Evolutionary conservation across 768 basidiomycete genomes (phyloP), one percentile per base, ranked within the genome.

Genomic region (Phaeotremella fagi): DNA sequence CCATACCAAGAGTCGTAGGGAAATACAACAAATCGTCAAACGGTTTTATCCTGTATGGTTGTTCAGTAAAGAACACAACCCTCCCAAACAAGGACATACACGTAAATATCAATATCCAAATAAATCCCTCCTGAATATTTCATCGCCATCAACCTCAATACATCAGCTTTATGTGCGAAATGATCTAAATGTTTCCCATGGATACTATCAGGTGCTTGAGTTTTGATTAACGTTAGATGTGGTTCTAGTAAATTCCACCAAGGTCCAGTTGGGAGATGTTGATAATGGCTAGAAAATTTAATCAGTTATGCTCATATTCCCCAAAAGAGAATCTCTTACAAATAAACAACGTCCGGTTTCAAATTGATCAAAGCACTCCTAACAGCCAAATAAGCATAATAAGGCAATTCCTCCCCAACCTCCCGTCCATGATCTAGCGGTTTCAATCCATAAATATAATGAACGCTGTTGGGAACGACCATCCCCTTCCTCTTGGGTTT

Each of bases 321-420:
- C 3, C 26, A 11, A 26, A 6, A 3, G 4, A 4, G 3, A 24
- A 24, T 26, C 6, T 33, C 31, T 60, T 57, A 75, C 75, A 76
- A 75, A 47, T 73, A 71, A n/a, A 68, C 68, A 45, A 56, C 63
- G 24, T 70, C 66, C 28, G 75, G 75, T 41, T 61, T 50, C 15
- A 76, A 52, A 61, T 71, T 68, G 20, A 76, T 55, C 20, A 76
- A 18, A 31, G 72, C 75, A 46, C 71, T 73, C 50, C 72, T 43
- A 27, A 76, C 67, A 0, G 75, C 75, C 44, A 76, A 53, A 60
- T 76, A 76, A 22, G 73, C 71, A 60, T 71, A 76, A 55, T 76
- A 76, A 9, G 73, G 73, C 36, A 76, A 60, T 45, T 74, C 66
- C 44, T 72, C 71, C 12, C 60, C 68, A 23, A 47, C 49, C 14